Evolutionary conservation across 1,139 yeast genomes (phyloP), one percentile per base, ranked within the genome.

Genomic region (Scheffersomyces parashehatae): DNA sequence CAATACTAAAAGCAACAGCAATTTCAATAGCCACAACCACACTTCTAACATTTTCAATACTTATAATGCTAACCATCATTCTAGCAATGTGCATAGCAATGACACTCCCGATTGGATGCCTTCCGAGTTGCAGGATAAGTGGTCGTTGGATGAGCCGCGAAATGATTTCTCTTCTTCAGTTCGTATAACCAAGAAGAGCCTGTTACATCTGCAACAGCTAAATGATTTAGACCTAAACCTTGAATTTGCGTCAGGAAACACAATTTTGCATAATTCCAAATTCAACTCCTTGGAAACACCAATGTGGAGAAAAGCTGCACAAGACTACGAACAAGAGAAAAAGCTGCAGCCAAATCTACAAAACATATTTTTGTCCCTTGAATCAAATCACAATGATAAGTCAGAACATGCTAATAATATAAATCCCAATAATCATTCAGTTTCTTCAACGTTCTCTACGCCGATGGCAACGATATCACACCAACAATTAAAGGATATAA

Each of bases 101-200:
- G 35, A 31, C 9, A 71, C 77, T 1, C 77, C 78, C 0, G 68
- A 66, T 28, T 73, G 78, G 79, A 73, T 74, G 77, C 78, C 78
- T 0, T 48, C 62, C 5, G 76, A 62, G 38, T 59, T 74, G 40
- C 57, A 59, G 34, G 76, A 67, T 12, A 63, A 64, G 47, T 73
- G 78, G 78, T 20, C 26, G 2, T 20, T 20, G 26, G 57, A 48
- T 6, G 48, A 42, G 12, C 41, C 26, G 26, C 30, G 35, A 14
- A 42, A 43, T 3, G 68, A 65, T 29, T 59, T 65, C 39, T 49
- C 51, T 12, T 64, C 69, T 8, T 66, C 73, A 2, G 73, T 68
- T 1, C 53, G 69, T 49, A 63, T 66, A 28, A 58, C 64, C 10
- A 58, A 51, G 40, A 51, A 54, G 16, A 9, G 28, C 35, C n/a